Conservation (phyloP, 1,139 yeast species). For the Pichia cactophila region DNA sequence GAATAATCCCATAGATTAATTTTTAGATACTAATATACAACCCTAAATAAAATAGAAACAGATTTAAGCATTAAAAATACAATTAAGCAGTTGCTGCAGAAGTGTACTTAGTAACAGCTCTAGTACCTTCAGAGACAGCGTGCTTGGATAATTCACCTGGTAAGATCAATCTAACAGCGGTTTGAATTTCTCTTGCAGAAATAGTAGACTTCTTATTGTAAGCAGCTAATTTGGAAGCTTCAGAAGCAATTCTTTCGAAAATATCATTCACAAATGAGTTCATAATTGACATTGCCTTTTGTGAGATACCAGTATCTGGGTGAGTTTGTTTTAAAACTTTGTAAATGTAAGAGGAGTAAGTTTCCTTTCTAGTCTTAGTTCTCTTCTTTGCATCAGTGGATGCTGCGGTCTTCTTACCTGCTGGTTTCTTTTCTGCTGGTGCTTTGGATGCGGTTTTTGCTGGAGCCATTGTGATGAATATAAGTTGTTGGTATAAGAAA, state of each 20-base stretch:
- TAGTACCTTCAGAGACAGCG: slow-evolving; percentile 98
- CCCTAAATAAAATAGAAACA: slow-evolving; percentile 22
- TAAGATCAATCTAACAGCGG: slow-evolving; percentile 97
- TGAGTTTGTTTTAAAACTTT: slow-evolving; percentile 98
- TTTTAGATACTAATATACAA: slow-evolving; percentile 25
- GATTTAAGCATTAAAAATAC: slow-evolving; percentile 13
- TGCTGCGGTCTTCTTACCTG: slow-evolving; percentile 88
- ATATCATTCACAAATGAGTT: slow-evolving; percentile 97
- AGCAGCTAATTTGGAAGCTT: slow-evolving; percentile 98
- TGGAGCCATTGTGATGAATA: slow-evolving; percentile 71
- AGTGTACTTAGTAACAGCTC: slow-evolving; percentile 99
- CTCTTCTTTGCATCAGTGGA: slow-evolving; percentile 86
- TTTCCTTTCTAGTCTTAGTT: slow-evolving; percentile 96
- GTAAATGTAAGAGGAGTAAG: slow-evolving; percentile 97
- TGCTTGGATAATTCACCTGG: slow-evolving; percentile 99
- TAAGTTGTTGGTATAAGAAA: background rate
- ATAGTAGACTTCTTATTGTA: slow-evolving; percentile 99
- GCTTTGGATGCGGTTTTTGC: slow-evolving; percentile 99
- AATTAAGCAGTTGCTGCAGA: slow-evolving; percentile 55
- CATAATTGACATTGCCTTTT: slow-evolving; percentile 98
- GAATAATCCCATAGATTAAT: slow-evolving; percentile 8
- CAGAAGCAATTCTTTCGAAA: slow-evolving; percentile 92
- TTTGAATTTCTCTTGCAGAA: slow-evolving; percentile 98
- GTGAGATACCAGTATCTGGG: slow-evolving; percentile 99
- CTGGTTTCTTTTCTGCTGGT: slow-evolving; percentile 96